Evolutionary conservation across 1,284 basidiomycete genomes (phyloP), one percentile per base, ranked within the genome.

Genomic region (Ceratobasidium sp.): DNA sequence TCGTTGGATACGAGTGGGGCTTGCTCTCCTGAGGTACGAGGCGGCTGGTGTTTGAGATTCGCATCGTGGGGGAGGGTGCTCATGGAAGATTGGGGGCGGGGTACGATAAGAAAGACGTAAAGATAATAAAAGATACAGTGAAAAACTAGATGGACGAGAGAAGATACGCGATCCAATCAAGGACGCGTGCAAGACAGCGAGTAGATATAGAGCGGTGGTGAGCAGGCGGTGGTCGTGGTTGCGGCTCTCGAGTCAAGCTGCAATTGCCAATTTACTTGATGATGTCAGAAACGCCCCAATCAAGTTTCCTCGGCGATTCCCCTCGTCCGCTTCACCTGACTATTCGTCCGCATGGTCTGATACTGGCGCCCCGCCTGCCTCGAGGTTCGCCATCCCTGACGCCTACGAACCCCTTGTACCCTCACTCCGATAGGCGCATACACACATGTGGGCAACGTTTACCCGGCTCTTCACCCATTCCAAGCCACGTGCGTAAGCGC

Each of bases 211-310:
- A 1, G 2, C n/a, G 23, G 69, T 27, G 14, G 41, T 59, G 67
- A 38, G 14, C 30, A 27, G 55, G 23, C 18, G 46, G 46, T 16
- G 46, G 46, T 48, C n/a, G n/a, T n/a, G 20, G 71, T 74, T 59
- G 59, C 44, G 27, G 69, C 52, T 54, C 33, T 71, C 71, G 71
- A 74, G 71, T 74, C 71, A 74, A 30, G 4, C 52, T 35, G 46
- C 59, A 59, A 52, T 74, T 74, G 50, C 59, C 44, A 74, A 64
- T 74, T 64, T n/a, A 27, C 3, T 4, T 60, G 60, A 74, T 74
- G 71, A 74, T 44, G 59, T 74, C 71, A 74, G 71, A 74, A 74
- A 74, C 71, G 71, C 71, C 71, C 71, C 71, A 35, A 59, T 44
- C 46, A 46, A 64, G 50, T 59, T 23, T 10, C 60, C 50, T 74